phyloP scores from a whole-genome alignment of 1,284 basidiomycete species.

The Phaffia rhodozyma region DNA sequence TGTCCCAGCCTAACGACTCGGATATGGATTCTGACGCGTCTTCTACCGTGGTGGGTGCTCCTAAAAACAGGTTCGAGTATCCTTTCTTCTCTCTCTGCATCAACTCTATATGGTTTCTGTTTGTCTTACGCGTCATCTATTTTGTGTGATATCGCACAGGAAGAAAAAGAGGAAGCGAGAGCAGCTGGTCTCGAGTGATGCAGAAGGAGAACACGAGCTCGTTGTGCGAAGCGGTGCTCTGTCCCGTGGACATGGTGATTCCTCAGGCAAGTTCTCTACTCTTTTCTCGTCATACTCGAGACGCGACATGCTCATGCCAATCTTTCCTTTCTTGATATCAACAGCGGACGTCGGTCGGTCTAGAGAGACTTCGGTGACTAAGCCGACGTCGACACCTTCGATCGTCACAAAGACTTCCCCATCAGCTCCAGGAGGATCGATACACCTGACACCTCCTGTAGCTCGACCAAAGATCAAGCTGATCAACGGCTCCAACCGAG shows the following conservation, averaged over 20 bases:
- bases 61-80: background rate
- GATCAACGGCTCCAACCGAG: background rate
- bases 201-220: background rate
- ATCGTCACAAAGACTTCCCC: background rate
- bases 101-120: background rate
- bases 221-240: no score
- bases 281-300: background rate
- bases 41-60: background rate
- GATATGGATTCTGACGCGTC: background rate
- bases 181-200: constrained; percentile 10
- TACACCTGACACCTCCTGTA: no score
- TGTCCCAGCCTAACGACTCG: background rate
- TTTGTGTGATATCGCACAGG: background rate
- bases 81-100: background rate
- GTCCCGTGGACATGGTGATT: background rate
- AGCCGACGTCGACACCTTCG: background rate
- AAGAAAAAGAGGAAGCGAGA: constrained; percentile 16
- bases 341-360: background rate
- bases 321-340: background rate
- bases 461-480: constrained; percentile 17
- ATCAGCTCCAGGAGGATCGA: no score
- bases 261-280: background rate
- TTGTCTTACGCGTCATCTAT: background rate
- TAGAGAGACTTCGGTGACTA: constrained; percentile 1
- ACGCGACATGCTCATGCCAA: background rate